phyloP scores from a whole-genome alignment of 2,329 filamentous ascomycete genomes.

The Aureobasidium vineae region DNA sequence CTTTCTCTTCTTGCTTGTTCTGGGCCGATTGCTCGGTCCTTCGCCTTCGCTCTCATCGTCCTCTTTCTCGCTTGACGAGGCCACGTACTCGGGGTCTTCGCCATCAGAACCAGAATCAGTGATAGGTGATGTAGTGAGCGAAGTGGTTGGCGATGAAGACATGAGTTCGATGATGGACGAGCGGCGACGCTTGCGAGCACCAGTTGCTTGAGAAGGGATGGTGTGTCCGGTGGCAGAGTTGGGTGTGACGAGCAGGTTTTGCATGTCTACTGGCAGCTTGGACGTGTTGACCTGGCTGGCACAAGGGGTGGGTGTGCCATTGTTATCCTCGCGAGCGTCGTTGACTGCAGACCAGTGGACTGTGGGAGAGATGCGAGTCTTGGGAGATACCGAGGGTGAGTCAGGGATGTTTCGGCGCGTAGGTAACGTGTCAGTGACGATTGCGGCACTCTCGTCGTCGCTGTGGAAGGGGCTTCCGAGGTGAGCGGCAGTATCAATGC shows the following conservation, averaged over 20 bases:
- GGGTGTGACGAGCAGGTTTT: slow-evolving; percentile 18
- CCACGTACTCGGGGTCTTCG: slow-evolving; percentile 20
- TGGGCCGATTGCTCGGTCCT: not conserved
- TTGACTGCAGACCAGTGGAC: slow-evolving; percentile 36
- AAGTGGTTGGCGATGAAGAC: not conserved
- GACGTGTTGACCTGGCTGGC: slow-evolving; percentile 6
- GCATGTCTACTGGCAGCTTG: slow-evolving; percentile 2
- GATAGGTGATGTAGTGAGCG: slow-evolving; percentile 1
- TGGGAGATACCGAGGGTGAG: slow-evolving; percentile 36
- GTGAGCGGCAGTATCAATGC: slow-evolving; percentile 30
- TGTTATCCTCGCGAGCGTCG: slow-evolving; percentile 6
- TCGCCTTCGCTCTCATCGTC: slow-evolving; percentile 9
- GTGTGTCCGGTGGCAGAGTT: not conserved
- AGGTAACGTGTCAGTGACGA: not conserved
- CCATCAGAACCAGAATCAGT: slow-evolving; percentile 9
- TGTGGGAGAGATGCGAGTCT: slow-evolving; percentile 29
- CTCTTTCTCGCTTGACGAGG: slow-evolving; percentile 10
- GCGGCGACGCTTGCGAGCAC: slow-evolving; percentile 2
- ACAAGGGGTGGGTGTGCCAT: slow-evolving; percentile 12
- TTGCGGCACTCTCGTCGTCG: slow-evolving; percentile 1
- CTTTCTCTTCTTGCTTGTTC: slow-evolving; percentile 23
- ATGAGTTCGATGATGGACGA: not conserved
- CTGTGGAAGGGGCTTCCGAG: slow-evolving; percentile 11
- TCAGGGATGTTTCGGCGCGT: slow-evolving; percentile 24
- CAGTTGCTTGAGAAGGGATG: not conserved